Conservation (phyloP, 2,329 filamentous ascomycete genomes). For the Saccharata proteae region DNA sequence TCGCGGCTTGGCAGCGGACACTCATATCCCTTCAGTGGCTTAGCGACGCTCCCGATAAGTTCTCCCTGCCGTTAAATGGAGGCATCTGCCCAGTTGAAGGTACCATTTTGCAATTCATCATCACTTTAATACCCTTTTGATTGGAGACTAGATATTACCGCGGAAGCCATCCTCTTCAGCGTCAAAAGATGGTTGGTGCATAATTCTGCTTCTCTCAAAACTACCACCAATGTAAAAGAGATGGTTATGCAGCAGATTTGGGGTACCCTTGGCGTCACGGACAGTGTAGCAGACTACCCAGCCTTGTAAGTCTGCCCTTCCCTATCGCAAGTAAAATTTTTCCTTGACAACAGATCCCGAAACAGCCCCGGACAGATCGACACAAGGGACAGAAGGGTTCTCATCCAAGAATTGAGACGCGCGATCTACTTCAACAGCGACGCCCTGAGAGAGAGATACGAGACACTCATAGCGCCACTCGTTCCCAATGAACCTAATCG, state of each 20-base stretch:
- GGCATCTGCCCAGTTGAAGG: conserved; percentile 10
- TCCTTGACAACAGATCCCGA: too few species aligned
- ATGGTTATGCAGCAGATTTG: too few species aligned
- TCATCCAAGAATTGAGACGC: conserved; percentile 13
- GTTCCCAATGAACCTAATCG: conserved; percentile 11
- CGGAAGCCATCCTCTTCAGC: conserved; percentile 22
- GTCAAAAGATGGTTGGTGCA: conserved; percentile 22
- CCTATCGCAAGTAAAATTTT: too few species aligned
- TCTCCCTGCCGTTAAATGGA: conserved; percentile 4
- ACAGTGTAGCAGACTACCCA: too few species aligned
- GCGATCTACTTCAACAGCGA: conserved; percentile 15
- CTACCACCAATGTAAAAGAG: too few species aligned
- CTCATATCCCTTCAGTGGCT: conserved; percentile 5
- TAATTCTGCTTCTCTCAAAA: too few species aligned
- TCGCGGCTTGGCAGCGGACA: conserved; percentile 32
- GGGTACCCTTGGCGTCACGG: too few species aligned
- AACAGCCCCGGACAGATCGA: too few species aligned
- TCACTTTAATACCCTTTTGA: conserved; percentile 3
- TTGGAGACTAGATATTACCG: conserved; percentile 11
- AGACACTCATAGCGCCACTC: conserved; percentile 18
- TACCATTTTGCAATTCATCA: conserved; percentile 1
- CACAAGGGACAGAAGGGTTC: not conserved
- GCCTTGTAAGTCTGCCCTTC: too few species aligned
- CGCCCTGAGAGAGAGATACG: conserved; percentile 20
- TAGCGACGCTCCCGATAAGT: conserved; percentile 1